Base-by-base conservation (phyloP, 495 filamentous ascomycete species). In the Aspergillus ellipticus region DNA sequence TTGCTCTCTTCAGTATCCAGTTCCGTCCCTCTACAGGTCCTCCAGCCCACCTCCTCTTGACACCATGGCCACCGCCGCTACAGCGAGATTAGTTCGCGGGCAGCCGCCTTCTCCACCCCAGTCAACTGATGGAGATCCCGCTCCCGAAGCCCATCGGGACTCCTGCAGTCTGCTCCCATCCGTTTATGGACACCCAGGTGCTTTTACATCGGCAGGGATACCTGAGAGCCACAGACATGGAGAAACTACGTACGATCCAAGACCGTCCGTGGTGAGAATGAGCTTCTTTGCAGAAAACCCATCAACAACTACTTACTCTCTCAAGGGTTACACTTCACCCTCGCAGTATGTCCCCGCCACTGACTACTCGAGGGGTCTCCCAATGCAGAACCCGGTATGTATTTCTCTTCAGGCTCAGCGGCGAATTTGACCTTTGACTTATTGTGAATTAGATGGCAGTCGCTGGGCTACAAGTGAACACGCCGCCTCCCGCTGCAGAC, bases 21-120 rank as follows among this genome's bases (percentile, higher is more conserved):
- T 5, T 39, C 35, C 35, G 13, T 39, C n/a, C 6, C 3, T 9
- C 39, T 2, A 3, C 21, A 0, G 17, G 10, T 17, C 33, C 16
- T 42, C 13, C 42, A 6, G 8, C n/a, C 24, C 15, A 11, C 41
- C 24, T 21, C 49, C 17, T 4, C n/a, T 10, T 16, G n/a, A 24
- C 24, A 52, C 17, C 21, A 59, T 57, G 51, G 21, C 53, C 15
- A 42, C 22, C 13, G 45, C 49, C 16, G 29, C 33, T 22, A 49
- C 60, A 2, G 48, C 51, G 26, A 59, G 53, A 51, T 28, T 61
- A 9, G 53, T 64, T 51, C 60, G 56, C 28, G 51, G 53, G 3
- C 57, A 58, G 10, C 65, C 64, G 42, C 66, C 64, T 37, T 67
- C 68, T 6, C 68, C 68, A 22, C 63, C 68, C 15, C 61, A 65